Conservation (phyloP, 441 rosid genomes). For the Populus hybrid region DNA sequence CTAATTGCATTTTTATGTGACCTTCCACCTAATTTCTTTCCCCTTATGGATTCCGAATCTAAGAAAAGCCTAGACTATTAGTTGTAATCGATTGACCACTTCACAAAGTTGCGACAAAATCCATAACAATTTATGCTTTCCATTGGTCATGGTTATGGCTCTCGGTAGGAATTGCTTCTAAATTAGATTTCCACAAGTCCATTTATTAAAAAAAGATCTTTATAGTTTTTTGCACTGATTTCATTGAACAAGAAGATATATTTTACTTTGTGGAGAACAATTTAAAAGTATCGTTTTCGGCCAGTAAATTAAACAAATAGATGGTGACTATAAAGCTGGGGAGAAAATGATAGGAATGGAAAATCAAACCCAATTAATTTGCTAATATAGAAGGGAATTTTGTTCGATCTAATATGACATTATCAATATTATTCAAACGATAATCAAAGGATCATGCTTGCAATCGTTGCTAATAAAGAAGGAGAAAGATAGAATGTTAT, state of each 20-base stretch:
- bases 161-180: not conserved
- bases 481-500: no score
- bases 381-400: no score
- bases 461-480: no score
- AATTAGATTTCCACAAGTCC: not conserved
- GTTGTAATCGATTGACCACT: not conserved
- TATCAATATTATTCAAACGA: no score
- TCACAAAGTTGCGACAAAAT: not conserved
- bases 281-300: not conserved
- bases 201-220: no score
- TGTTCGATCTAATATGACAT: no score
- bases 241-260: not conserved
- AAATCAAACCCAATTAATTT: conserved; percentile 10
- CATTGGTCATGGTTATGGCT: not conserved
- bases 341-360: not conserved
- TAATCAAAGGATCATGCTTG: no score
- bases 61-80: not conserved
- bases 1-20: no score
- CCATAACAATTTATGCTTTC: not conserved
- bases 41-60: not conserved
- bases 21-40: not conserved
- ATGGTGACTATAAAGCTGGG: not conserved
- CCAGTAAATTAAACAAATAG: not conserved
- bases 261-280: not conserved
- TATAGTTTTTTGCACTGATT: not conserved